Evolutionary conservation across 306 rosid genomes (phyloP).

Genomic region (Carpinus fangiana): DNA sequence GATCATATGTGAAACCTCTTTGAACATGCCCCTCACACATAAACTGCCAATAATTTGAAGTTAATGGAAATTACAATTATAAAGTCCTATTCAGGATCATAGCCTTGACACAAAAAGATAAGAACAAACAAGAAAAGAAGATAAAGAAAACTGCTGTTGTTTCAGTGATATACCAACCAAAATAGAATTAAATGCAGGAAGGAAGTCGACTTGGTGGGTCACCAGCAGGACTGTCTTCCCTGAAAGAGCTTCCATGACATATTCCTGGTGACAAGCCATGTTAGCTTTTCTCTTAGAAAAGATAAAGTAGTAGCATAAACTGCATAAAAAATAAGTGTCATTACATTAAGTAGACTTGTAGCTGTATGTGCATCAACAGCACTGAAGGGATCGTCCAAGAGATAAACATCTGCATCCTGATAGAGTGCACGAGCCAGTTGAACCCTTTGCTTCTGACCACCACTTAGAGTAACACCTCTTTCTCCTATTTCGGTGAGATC

Average conservation of each 20-base stretch:
- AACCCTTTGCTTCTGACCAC: constrained; percentile 54
- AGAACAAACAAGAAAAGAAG: neutral
- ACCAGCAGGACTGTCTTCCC: constrained; percentile 58
- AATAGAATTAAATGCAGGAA: constrained; percentile 50
- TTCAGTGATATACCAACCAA: constrained; percentile 35
- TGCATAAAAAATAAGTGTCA: neutral
- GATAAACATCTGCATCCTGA: constrained; percentile 53
- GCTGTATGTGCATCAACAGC: constrained; percentile 75
- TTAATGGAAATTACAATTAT: neutral
- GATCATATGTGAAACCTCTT: constrained; percentile 45
- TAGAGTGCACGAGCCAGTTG: constrained; percentile 61
- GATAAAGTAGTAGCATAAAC: neutral
- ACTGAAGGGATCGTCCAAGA: constrained; percentile 68
- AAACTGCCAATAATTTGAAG: constrained; percentile 36
- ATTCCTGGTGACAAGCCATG: constrained; percentile 38
- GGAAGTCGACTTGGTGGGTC: constrained; percentile 67
- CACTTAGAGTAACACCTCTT: constrained; percentile 61
- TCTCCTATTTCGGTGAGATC: constrained; percentile 62
- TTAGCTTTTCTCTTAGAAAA: neutral
- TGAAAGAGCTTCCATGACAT: constrained; percentile 51
- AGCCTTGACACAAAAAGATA: neutral
- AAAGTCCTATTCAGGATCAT: neutral
- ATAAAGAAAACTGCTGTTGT: neutral
- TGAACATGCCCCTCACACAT: constrained; percentile 49
- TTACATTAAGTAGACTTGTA: constrained; percentile 50